Evolutionary conservation across 2,329 filamentous ascomycete genomes (phyloP).

Genomic region (Niveomyces coronatus): DNA sequence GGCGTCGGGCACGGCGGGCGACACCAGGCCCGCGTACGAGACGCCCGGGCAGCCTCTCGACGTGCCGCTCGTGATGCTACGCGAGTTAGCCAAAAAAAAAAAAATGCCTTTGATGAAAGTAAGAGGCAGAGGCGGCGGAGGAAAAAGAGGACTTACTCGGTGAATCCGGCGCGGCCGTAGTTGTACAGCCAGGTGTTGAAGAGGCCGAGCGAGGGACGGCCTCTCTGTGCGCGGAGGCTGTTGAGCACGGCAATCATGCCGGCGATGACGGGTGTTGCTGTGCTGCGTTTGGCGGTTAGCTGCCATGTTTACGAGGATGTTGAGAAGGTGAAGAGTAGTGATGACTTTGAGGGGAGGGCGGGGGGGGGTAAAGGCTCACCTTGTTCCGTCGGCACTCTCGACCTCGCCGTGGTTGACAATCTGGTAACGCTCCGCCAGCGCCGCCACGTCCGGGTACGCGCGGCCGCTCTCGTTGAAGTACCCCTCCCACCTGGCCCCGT

Average conservation of each 20-base stretch:
- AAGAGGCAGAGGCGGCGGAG: not conserved
- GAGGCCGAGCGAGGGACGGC: slow-evolving; percentile 44
- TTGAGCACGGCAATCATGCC: slow-evolving; percentile 56
- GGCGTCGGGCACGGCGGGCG: slow-evolving; percentile 18
- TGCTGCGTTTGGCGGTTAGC: too few species aligned
- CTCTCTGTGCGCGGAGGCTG: slow-evolving; percentile 45
- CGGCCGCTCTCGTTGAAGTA: slow-evolving; percentile 40
- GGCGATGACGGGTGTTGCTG: slow-evolving; percentile 52
- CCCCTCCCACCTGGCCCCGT: slow-evolving; percentile 37
- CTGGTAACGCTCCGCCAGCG: slow-evolving; percentile 32
- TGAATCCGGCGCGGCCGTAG: slow-evolving; percentile 21
- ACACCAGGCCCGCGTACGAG: slow-evolving; percentile 16
- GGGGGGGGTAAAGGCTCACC: too few species aligned
- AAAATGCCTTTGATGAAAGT: not conserved
- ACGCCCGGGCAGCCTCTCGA: slow-evolving; percentile 22
- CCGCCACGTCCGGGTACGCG: slow-evolving; percentile 51
- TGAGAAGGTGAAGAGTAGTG: too few species aligned
- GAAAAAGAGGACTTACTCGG: slow-evolving; percentile 21
- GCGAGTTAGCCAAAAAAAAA: slow-evolving; percentile 3
- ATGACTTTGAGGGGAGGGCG: too few species aligned
- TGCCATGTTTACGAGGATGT: too few species aligned
- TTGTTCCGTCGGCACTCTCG: slow-evolving; percentile 22
- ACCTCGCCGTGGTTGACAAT: slow-evolving; percentile 22
- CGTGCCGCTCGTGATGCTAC: slow-evolving; percentile 25
- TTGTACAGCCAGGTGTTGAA: slow-evolving; percentile 52